Evolutionary conservation across 2,329 filamentous ascomycete genomes (phyloP), one percentile per base, ranked within the genome.

Genomic region (Trichoderma sp.): DNA sequence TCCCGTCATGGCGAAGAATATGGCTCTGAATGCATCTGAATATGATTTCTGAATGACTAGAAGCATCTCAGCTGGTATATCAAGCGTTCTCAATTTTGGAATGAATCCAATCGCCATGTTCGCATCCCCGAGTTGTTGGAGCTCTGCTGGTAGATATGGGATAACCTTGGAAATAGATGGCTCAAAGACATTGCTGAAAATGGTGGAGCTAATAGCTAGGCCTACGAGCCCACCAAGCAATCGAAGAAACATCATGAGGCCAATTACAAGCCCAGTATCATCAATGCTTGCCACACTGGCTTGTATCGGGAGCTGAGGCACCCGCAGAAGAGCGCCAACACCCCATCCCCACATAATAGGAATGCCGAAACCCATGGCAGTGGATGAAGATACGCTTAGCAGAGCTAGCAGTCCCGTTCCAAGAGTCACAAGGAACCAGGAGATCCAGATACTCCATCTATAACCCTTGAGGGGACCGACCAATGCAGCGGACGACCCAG

Each of bases 291-390:
- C 7, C 11, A 73, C 70, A 32, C 70, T 72, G 2, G 72, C 70
- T 43, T 73, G 72, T 21, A 70, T 28, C 8, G 70, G 72, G 8
- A 70, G 69, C 21, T 62, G 51, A n/a, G 63, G 72, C 2, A 73
- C 67, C 8, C 43, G 68, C 30, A 74, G 75, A 18, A 71, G 70
- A 53, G 47, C 66, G 11, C 72, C 75, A 15, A 80, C 72, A 9
- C 79, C 79, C 2, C 76, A 70, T 18, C 78, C 79, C 34, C 65
- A 71, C n/a, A 81, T 71, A 18, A 81, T 69, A 21, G 75, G 79
- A 21, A 80, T 72, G 7, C 76, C 74, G 43, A 47, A 47, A n/a
- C 36, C 36, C 36, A 39, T 39, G 15, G 36, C 36, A 14, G 14
- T 39, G 36, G 36, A 39, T 39, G 36, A 39, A 39, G 36, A 39